Evolutionary conservation across 805 yeast species (phyloP).

Genomic region (Nakazawaea ishiwadae): DNA sequence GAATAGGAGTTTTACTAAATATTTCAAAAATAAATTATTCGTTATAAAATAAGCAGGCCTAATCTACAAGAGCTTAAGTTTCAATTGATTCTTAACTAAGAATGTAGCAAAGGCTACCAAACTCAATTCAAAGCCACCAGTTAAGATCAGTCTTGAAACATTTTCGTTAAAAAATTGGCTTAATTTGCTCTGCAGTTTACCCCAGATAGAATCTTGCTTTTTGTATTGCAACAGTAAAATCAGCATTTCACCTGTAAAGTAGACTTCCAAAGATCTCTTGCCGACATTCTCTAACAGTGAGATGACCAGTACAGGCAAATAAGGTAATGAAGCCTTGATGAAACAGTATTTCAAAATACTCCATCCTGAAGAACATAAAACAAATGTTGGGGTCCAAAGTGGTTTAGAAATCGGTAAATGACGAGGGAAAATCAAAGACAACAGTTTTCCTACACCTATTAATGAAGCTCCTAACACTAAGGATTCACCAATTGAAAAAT

Average conservation of each 20-base stretch:
- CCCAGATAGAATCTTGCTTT: constrained; percentile 13
- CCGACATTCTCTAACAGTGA: constrained; percentile 21
- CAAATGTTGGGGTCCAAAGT: constrained; percentile 30
- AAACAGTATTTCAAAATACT: constrained; percentile 24
- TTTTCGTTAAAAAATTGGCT: not conserved
- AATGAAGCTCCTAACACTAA: constrained; percentile 18
- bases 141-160: not conserved
- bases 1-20: too few species aligned
- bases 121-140: not conserved
- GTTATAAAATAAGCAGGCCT: too few species aligned
- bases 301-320: constrained; percentile 19
- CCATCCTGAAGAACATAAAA: constrained; percentile 25
- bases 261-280: constrained; percentile 24
- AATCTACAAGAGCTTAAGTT: too few species aligned
- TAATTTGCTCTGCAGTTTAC: not conserved
- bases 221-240: constrained; percentile 11
- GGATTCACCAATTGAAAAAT: constrained; percentile 6
- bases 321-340: constrained; percentile 18
- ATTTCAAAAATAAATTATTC: too few species aligned
- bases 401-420: constrained; percentile 29
- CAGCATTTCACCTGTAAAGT: constrained; percentile 19
- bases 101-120: not conserved
- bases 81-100: not conserved
- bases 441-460: constrained; percentile 20
- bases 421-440: constrained; percentile 23